These are phyloP conservation scores for Carex sylvatica DNA, from an alignment of 202 grass and related monocot species.

Conservation along the genomic window DNA sequence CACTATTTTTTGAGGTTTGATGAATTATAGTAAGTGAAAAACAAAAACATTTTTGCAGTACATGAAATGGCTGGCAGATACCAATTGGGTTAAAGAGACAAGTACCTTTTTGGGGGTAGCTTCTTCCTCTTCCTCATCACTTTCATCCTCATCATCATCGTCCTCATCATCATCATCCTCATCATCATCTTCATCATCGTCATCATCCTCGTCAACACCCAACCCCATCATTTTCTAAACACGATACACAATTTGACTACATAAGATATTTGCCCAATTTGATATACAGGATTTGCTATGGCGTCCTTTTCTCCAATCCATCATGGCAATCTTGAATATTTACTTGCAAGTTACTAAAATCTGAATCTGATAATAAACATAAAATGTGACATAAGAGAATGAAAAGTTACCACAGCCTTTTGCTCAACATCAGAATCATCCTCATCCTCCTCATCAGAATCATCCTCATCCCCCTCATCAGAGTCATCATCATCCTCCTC, in stretches of 20 bases:
- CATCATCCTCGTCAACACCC: constrained; percentile 31
- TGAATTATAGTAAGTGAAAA: background rate
- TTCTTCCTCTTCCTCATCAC: constrained; percentile 50
- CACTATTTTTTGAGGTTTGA: background rate
- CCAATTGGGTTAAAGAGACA: background rate
- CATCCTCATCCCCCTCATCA: constrained; percentile 41
- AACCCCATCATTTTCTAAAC: constrained; percentile 30
- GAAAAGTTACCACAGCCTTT: constrained; percentile 17
- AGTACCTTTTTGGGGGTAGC: constrained; percentile 52
- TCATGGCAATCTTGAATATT: background rate
- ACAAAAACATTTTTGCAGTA: background rate
- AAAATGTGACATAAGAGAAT: background rate
- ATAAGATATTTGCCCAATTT: background rate
- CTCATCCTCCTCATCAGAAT: constrained; percentile 46
- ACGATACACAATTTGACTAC: background rate
- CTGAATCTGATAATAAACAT: background rate
- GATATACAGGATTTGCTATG: constrained; percentile 16
- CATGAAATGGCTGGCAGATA: background rate
- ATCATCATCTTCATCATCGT: constrained; percentile 28
- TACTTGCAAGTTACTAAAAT: background rate
- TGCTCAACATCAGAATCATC: constrained; percentile 32
- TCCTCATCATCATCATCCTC: constrained; percentile 24
- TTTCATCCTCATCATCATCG: constrained; percentile 31
- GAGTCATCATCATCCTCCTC: constrained; percentile 30
- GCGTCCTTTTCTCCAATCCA: too few relatives aligned